Conservation (phyloP, 345 rosid genomes). For the Eucalyptus shirleyi region DNA sequence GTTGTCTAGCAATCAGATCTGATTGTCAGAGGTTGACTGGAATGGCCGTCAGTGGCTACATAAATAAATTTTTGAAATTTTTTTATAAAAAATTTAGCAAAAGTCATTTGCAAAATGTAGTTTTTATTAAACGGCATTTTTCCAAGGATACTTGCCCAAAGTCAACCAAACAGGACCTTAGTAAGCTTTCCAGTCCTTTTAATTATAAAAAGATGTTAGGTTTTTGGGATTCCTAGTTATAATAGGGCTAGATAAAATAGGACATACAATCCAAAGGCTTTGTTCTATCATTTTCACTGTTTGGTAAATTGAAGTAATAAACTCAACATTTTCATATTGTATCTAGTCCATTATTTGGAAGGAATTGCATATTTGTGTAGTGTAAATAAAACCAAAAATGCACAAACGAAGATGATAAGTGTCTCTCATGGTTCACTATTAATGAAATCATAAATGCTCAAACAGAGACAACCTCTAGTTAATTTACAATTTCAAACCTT, state of each 20-base stretch:
- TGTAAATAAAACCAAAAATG: background rate
- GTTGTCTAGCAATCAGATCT: too few relatives aligned
- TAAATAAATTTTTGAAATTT: too few relatives aligned
- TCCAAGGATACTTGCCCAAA: too few relatives aligned
- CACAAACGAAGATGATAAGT: background rate
- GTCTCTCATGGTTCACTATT: background rate
- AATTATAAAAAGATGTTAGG: too few relatives aligned
- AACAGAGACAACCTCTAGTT: too few relatives aligned
- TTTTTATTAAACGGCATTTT: too few relatives aligned
- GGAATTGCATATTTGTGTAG: background rate
- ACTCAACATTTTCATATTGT: background rate
- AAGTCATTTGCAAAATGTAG: too few relatives aligned
- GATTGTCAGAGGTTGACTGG: fast-evolving
- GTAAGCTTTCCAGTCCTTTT: background rate
- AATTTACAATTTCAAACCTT: too few relatives aligned
- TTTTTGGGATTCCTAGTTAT: background rate
- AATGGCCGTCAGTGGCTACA: fast-evolving
- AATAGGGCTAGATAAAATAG: background rate
- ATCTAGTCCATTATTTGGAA: background rate
- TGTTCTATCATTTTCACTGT: too few relatives aligned
- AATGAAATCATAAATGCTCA: background rate
- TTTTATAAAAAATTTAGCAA: too few relatives aligned
- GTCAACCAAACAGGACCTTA: too few relatives aligned
- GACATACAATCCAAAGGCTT: background rate
- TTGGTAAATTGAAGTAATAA: too few relatives aligned